Conservation (phyloP, 2,329 filamentous ascomycete genomes). For the Helotiales sp. region DNA sequence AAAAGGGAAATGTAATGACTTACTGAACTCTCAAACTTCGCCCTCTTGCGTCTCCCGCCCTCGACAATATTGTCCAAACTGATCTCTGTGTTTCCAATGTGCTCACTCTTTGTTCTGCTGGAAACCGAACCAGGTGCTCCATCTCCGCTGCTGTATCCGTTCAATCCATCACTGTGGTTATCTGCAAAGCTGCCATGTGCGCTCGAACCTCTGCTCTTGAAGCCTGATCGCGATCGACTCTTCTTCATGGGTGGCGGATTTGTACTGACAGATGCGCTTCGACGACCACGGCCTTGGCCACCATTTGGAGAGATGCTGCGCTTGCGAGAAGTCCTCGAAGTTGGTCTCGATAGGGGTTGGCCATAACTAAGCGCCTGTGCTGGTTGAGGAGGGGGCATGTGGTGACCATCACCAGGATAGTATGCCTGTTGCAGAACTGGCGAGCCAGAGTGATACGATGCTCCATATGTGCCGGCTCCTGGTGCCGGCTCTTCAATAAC, state of each 20-base stretch:
- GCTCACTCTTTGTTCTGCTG: slow-evolving; percentile 78
- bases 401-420: slow-evolving; percentile 65
- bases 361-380: slow-evolving; percentile 58
- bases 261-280: slow-evolving; percentile 74
- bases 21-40: slow-evolving; percentile 97
- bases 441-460: slow-evolving; percentile 56
- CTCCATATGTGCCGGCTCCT: slow-evolving; percentile 53
- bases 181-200: slow-evolving; percentile 58
- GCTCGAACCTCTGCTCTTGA: slow-evolving; percentile 71
- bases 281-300: slow-evolving; percentile 65
- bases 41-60: slow-evolving; percentile 90
- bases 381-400: slow-evolving; percentile 64
- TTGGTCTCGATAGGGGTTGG: slow-evolving; percentile 68
- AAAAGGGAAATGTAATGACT: slow-evolving; percentile 50
- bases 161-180: slow-evolving; percentile 65
- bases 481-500: slow-evolving; percentile 68
- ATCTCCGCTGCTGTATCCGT: slow-evolving; percentile 87
- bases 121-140: slow-evolving; percentile 77
- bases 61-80: slow-evolving; percentile 98
- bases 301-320: slow-evolving; percentile 77
- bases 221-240: slow-evolving; percentile 66
- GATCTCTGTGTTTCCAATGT: slow-evolving; percentile 93
- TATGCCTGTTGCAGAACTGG: slow-evolving; percentile 58
- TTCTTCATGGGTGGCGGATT: slow-evolving; percentile 62
- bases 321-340: slow-evolving; percentile 72